Conservation (phyloP, 2,329 filamentous ascomycete genomes). For the Exserohilum rostratum region DNA sequence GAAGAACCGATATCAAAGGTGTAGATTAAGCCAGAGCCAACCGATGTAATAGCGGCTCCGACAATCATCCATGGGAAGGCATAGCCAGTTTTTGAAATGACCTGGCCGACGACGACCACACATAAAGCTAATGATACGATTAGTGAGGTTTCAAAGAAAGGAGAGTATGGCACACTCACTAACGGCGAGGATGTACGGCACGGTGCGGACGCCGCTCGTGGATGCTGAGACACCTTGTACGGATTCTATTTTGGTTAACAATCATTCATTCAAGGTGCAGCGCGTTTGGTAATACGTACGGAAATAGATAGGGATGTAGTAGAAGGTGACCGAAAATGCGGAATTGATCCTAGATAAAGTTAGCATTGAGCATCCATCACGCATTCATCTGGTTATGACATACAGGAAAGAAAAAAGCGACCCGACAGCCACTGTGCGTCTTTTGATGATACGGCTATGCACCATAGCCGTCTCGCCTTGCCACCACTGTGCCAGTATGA, state of each 20-base stretch:
- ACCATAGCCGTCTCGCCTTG: conserved; percentile 52
- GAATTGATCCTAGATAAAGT: conserved; percentile 8
- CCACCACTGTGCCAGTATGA: conserved; percentile 46
- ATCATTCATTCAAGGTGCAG: not conserved
- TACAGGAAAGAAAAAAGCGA: conserved; percentile 47
- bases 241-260: not conserved
- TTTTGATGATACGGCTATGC: conserved; percentile 46
- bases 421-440: conserved; percentile 45
- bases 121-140: not conserved
- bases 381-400: not conserved
- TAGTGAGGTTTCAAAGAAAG: not conserved
- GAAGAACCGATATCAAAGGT: conserved; percentile 49
- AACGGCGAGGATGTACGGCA: conserved; percentile 50
- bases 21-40: conserved; percentile 52
- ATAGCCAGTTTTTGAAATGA: conserved; percentile 39
- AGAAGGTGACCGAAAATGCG: conserved; percentile 48
- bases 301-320: conserved; percentile 59
- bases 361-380: not conserved
- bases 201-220: conserved; percentile 50
- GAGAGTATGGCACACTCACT: not conserved
- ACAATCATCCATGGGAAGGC: conserved; percentile 44
- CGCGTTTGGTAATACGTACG: conserved; percentile 44
- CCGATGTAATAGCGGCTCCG: conserved; percentile 37
- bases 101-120: conserved; percentile 6
- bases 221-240: conserved; percentile 38